These are phyloP conservation scores for Aureobasidium subglaciale DNA, from an alignment of 2,329 filamentous ascomycete genomes.

Conservation along the genomic window DNA sequence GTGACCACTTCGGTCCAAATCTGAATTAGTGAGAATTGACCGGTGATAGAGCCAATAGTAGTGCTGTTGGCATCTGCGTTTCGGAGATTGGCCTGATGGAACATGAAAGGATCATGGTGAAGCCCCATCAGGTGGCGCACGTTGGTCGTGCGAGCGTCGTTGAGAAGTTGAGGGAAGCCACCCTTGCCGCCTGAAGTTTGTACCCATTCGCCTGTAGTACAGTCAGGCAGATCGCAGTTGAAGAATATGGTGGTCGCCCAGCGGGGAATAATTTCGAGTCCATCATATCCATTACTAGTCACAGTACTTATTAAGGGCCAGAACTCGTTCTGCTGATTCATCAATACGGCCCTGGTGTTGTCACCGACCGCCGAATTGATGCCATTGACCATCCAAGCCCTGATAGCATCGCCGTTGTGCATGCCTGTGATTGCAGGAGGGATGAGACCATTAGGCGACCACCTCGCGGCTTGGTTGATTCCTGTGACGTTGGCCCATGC, in stretches of 20 bases:
- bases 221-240: slow-evolving; percentile 53
- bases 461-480: slow-evolving; percentile 40
- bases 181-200: slow-evolving; percentile 51
- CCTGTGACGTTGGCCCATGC: slow-evolving; percentile 51
- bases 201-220: slow-evolving; percentile 55
- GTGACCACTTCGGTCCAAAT: slow-evolving; percentile 50
- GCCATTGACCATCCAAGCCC: slow-evolving; percentile 54
- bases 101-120: slow-evolving; percentile 53
- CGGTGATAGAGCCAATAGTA: slow-evolving; percentile 42
- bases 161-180: slow-evolving; percentile 46
- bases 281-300: slow-evolving; percentile 47
- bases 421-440: slow-evolving; percentile 58
- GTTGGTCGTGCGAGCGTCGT: slow-evolving; percentile 46
- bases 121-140: slow-evolving; percentile 51
- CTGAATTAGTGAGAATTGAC: slow-evolving; percentile 48
- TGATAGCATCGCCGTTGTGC: slow-evolving; percentile 57
- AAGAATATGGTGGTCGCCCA: slow-evolving; percentile 59
- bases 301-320: slow-evolving; percentile 51
- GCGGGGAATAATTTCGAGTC: slow-evolving; percentile 51
- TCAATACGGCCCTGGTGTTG: slow-evolving; percentile 51
- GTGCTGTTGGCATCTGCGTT: slow-evolving; percentile 41
- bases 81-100: slow-evolving; percentile 57
- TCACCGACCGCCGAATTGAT: slow-evolving; percentile 56
- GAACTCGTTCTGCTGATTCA: slow-evolving; percentile 46
- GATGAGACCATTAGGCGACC: slow-evolving; percentile 50